A percentile compares a stretch with the other conserved stretches of the same genome.
phyloP scores from a whole-genome alignment of 768 basidiomycete genomes.

The Sarcodon aspratus region DNA sequence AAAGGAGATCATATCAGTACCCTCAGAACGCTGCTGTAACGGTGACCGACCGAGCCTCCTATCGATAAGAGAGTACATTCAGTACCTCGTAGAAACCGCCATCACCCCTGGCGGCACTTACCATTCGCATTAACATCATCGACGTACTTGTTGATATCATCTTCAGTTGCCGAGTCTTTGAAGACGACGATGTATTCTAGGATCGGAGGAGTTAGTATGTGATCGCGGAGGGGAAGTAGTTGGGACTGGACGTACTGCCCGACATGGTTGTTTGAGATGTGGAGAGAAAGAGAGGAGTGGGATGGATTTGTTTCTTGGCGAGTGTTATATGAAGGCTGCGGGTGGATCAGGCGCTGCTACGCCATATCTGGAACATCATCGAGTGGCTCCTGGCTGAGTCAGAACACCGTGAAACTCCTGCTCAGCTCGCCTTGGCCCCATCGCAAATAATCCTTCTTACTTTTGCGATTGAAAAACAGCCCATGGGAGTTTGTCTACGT shows the following conservation, averaged over 20 bases:
- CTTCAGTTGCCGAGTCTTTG: constrained; percentile 30
- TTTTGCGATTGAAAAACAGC: no score
- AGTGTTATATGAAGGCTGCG: not conserved
- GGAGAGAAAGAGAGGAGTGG: not conserved
- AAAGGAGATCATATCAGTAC: constrained; percentile 11
- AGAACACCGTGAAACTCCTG: no score
- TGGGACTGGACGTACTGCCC: constrained; percentile 7
- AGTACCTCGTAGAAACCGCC: not conserved
- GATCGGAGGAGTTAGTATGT: no score
- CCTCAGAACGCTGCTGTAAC: constrained; percentile 27
- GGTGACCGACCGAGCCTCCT: constrained; percentile 34
- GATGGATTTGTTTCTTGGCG: not conserved
- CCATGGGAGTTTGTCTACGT: no score
- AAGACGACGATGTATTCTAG: constrained; percentile 47
- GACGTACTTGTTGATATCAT: constrained; percentile 29
- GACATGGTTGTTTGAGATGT: constrained; percentile 6
- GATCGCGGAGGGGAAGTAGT: not conserved
- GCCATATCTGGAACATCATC: no score
- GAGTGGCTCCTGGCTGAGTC: no score
- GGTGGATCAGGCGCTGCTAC: not conserved
- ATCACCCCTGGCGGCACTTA: constrained; percentile 3
- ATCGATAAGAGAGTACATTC: not conserved
- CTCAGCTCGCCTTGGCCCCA: no score
- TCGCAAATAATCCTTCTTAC: no score
- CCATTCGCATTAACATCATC: constrained; percentile 27